Evolutionary conservation across 495 filamentous ascomycete genomes (phyloP), one percentile per base, ranked within the genome.

Genomic region (Alectoria sarmentosa): DNA sequence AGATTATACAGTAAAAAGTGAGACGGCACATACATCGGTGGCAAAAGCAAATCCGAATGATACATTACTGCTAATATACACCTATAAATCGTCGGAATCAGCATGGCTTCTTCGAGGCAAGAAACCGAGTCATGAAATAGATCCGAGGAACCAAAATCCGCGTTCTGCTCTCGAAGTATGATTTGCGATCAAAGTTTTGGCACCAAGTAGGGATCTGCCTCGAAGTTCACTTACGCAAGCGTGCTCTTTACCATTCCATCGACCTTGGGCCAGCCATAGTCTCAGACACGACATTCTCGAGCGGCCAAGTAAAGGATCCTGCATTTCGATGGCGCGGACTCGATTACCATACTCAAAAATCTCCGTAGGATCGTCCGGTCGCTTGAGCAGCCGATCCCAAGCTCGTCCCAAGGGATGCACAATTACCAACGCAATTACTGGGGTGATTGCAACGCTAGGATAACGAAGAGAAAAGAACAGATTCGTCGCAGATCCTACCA

Each of bases 61-160:
- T 36, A 93, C 89, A 73, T 93, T 93, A 75, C 90, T 92, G 78
- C 86, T 89, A 68, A 92, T 90, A 69, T 92, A 93, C 62, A 93
- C 49, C 49, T 54, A 32, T 1, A 1, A 32, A 1, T 19, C 7
- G 30, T 28, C 28, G 14, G 28, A 32, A 15, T 54, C 15, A 54
- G 49, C 49, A 32, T 54, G 2, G 23, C 14, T 32, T 19, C 14
- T 54, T 54, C 15, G 1, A 32, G 14, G 49, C 49, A 30, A 30
- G 15, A 28, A 10, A 14, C 11, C 13, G 23, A 26, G 11, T 49
- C 13, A 54, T 54, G 49, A 21, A 48, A 23, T 48, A 26, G n/a
- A 48, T 26, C 23, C 13, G 42, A 26, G 1, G 1, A 26, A 26
- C 7, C 3, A 19, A 26, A 26, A 52, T 17, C 7, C 1, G 13